A percentile compares a stretch with the other conserved stretches of the same genome.
phyloP scores from a whole-genome alignment of 2,329 filamentous ascomycete species.

The Didymella segeticola region DNA sequence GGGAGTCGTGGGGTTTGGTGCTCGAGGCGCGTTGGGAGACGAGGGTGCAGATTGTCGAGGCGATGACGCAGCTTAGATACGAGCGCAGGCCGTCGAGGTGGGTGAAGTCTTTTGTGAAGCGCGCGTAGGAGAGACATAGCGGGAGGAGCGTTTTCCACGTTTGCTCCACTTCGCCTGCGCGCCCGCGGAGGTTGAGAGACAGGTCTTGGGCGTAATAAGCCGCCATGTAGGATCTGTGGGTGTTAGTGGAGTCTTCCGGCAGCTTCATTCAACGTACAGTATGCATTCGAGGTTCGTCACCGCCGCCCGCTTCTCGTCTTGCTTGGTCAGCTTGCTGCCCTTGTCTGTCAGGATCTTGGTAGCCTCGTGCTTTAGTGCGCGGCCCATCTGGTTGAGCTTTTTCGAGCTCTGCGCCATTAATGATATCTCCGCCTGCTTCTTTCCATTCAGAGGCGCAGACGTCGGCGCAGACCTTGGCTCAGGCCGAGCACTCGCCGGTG shows the following conservation, averaged over 20 bases:
- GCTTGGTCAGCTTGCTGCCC: slow-evolving; percentile 33
- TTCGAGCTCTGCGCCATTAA: slow-evolving; percentile 49
- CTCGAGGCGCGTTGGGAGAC: slow-evolving; percentile 34
- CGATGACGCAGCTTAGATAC: slow-evolving; percentile 51
- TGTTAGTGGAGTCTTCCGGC: slow-evolving; percentile 24
- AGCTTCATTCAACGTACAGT: slow-evolving; percentile 47
- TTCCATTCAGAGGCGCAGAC: slow-evolving; percentile 40
- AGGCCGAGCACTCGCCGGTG: slow-evolving; percentile 33
- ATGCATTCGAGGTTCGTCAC: slow-evolving; percentile 56
- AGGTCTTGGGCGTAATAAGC: slow-evolving; percentile 45
- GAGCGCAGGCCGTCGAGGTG: slow-evolving; percentile 52
- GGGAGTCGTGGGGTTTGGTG: slow-evolving; percentile 35
- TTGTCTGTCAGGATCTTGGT: slow-evolving; percentile 44
- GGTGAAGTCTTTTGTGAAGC: slow-evolving; percentile 41
- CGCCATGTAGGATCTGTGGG: slow-evolving; percentile 47
- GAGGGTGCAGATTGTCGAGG: slow-evolving; percentile 45
- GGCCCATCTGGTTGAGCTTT: slow-evolving; percentile 52
- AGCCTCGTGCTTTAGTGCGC: slow-evolving; percentile 55
- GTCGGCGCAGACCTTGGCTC: slow-evolving; percentile 37
- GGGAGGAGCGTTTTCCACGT: slow-evolving; percentile 50
- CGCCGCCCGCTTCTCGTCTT: slow-evolving; percentile 49
- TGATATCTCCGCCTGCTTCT: slow-evolving; percentile 43
- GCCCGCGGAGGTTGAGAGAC: slow-evolving; percentile 37
- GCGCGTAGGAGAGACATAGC: slow-evolving; percentile 41
- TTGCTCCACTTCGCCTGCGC: slow-evolving; percentile 41